Conservation (phyloP, 768 basidiomycete genomes). For the Kwoniella dejecticola region DNA sequence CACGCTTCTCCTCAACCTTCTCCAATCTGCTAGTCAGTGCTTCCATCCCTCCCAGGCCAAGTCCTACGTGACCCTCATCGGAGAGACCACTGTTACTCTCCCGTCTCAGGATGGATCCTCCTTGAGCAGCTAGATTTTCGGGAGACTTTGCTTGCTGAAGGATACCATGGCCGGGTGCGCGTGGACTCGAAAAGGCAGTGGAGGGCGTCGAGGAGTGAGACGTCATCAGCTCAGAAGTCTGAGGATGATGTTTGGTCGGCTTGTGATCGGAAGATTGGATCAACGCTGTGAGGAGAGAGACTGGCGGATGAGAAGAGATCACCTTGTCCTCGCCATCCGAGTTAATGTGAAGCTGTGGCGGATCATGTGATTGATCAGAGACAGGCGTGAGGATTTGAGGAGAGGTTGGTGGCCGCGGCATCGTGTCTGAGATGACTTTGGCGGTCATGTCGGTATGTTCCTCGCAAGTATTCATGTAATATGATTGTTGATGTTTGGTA, state of each 20-base stretch:
- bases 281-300: conserved; percentile 17
- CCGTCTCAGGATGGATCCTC: conserved; percentile 31
- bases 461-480: background rate
- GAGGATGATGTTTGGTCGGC: background rate
- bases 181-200: conserved; percentile 35
- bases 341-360: background rate
- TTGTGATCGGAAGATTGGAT: conserved; percentile 11
- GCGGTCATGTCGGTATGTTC: background rate
- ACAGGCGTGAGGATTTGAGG: conserved; percentile 21
- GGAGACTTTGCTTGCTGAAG: conserved; percentile 12
- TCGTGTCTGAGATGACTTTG: background rate
- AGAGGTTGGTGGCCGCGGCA: background rate
- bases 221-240: conserved; percentile 2
- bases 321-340: conserved; percentile 11
- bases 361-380: conserved; percentile 1
- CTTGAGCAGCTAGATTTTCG: background rate
- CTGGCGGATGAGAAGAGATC: background rate
- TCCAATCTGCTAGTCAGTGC: conserved; percentile 15
- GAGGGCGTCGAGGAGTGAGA: conserved; percentile 31
- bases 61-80: conserved; percentile 18
- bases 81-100: conserved; percentile 21
- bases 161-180: conserved; percentile 18
- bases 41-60: conserved; percentile 17
- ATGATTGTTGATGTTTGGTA: background rate
- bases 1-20: conserved; percentile 36